Evolutionary conservation across 805 yeast genomes (phyloP), one percentile per base, ranked within the genome.

Genomic region (Starmerella sp.): DNA sequence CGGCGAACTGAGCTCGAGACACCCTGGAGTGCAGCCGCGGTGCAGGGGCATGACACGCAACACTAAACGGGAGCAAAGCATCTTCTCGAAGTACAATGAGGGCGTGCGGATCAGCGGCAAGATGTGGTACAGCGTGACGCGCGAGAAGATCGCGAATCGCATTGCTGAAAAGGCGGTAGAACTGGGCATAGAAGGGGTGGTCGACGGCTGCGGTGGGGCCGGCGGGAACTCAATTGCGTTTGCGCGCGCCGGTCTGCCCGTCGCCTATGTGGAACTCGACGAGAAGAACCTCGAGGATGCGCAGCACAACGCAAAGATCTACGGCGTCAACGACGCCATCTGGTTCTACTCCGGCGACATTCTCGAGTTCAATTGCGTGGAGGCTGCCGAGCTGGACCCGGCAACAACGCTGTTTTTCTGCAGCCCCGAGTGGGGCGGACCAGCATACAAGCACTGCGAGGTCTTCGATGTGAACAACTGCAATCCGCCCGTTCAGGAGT

Each of bases 111-210:
- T 90, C 71, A 83, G 84, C 1, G 72, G 77, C 14, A 93, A 84
- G 64, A 73, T 88, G 51, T 86, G 95, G 93, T 90, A 75, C 67
- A 83, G 91, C 54, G 95, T 88, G 5, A 90, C 97, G 0, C 90
- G 95, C 0, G 97, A 90, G 63, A 63, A 67, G 1, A 71, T 86
- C 1, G 93, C 96, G 82, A 60, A 59, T 5, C 62, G 60, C 4
- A 73, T 70, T 1, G 72, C 72, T 2, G 51, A 50, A 6, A 55
- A 57, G 15, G 51, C 63, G 4, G 36, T 31, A 8, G 36, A 67
- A 1, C 46, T 50, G 4, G 52, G 54, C 3, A 54, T 48, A 3
- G 69, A 14, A 1, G 31, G 54, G 1, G 65, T 82, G 0, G 66
- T 84, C 13, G 96, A 88, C 63, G 75, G 85, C 2, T 86, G 86